Evolutionary conservation across 768 basidiomycete genomes (phyloP), one percentile per base, ranked within the genome.

Genomic region (Calocera viscosa): DNA sequence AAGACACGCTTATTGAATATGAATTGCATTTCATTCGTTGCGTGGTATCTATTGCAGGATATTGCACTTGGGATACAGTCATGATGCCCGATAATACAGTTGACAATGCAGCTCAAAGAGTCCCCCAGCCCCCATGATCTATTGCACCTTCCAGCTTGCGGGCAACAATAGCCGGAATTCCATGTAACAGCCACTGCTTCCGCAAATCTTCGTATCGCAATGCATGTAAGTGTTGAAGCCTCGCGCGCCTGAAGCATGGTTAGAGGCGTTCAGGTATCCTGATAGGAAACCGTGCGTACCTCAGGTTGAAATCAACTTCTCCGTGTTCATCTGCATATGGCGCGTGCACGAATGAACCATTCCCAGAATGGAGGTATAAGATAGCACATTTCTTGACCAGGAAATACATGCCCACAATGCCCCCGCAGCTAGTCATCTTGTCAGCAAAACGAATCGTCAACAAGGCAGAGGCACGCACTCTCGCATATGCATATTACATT

Each of bases 291-390:
- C 53, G 10, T 22, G 73, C 81, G 67, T 71, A 92, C 94, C 91
- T 86, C 88, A 95, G 91, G 1, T 88, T 89, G 14, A 90, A 80
- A 74, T 98, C 95, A 1, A 92, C 83, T 72, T 98, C 96, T 0
- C 95, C 96, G 68, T 98, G 96, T 0, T 84, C 84, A 72, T 99
- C 96, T 41, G 98, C 82, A 72, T 96, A 98, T 0, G 95, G 94
- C 33, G 94, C 89, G 16, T 85, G 83, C 0, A 83, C 82, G 76
- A 94, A 97, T 1, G 90, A 85, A n/a, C 95, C 96, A 64, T 87
- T 91, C 69, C 85, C 86, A 33, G 88, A 87, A 72, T 92, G 94
- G 19, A 97, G 81, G 75, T 90, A 97, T 16, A 98, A 74, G 67
- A 97, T 73, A n/a, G 88, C 84, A 76, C 93, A 96, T 22, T 92